Evolutionary conservation across 352 stramenopile species (phyloP), one percentile per base, ranked within the genome.

Genomic region (Globisporangium ultimum): DNA sequence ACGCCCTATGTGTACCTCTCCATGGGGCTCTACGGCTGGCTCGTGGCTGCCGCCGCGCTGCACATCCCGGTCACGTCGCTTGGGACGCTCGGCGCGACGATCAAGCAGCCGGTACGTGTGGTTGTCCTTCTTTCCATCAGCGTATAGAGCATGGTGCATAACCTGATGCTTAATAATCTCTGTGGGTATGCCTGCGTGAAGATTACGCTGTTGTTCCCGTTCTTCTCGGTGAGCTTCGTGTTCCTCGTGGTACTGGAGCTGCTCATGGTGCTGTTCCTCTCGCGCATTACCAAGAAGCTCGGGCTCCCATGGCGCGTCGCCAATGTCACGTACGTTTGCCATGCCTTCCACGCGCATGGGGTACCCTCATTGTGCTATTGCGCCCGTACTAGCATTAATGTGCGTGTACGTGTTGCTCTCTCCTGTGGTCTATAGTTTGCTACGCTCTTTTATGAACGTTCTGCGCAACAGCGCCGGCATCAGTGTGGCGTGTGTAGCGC

Each of bases 1-100:
- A 95, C 86, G 57, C 81, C 84, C 17, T 95, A 95, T 59, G 86
- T 95, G 14, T 95, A 95, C 71, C 68, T 93, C 40, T 93, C 84
- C 36, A 93, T 95, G 83, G 75, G 71, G 12, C 76, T 95, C 60
- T 95, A 95, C 58, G 84, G 71, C 21, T 95, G 86, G 86, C 80
- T 95, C 21, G 76, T 92, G 34, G 84, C 82, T 1, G 86, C 86
- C 7, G 84, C 83, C 0, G 82, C 74, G 24, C 55, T 95, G 51
- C 84, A 95, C 57, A 89, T 82, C 11, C 84, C 86, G 15, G 65
- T 93, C 50, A 76, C 87, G 56, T 71, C 81, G 17, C 62, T 91
- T 20, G 86, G 86, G 11, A 67, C 92, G 36, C 48, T 91, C 45
- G 84, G 91, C 57, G 84, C 80, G 14, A 90, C 82, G 38, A 89